These are phyloP conservation scores for Trichocladium uniseriatum DNA, from an alignment of 495 filamentous ascomycete genomes.

Conservation along the genomic window DNA sequence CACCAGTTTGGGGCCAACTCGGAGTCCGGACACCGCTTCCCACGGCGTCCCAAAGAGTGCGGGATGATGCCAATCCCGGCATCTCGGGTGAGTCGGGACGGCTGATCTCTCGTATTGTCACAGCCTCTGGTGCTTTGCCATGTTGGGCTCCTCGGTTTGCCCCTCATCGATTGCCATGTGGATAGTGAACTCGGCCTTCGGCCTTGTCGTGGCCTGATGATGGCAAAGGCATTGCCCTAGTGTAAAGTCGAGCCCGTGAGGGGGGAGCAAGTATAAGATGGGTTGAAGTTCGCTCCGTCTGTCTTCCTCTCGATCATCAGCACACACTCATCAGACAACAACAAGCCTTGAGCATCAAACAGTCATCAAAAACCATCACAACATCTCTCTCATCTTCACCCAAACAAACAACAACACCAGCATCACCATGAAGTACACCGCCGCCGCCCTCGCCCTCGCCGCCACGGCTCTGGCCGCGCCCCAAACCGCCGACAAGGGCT, in stretches of 20 bases:
- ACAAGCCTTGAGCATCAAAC: background rate
- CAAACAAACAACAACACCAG: conserved; percentile 2
- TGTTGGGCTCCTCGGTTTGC: background rate
- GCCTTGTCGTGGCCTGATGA: background rate
- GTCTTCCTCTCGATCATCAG: background rate
- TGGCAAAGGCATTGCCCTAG: background rate
- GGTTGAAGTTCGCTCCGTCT: background rate
- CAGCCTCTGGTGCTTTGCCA: background rate
- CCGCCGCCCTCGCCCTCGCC: conserved; percentile 11
- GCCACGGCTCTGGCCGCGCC: conserved; percentile 11
- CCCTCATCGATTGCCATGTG: background rate
- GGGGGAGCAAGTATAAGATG: conserved; percentile 4
- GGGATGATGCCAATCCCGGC: background rate
- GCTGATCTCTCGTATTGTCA: conserved; percentile 1
- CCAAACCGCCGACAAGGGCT: background rate
- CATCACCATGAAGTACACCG: conserved; percentile 12
- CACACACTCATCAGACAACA: background rate
- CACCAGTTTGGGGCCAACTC: no score
- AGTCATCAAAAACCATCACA: background rate
- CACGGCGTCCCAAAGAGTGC: background rate
- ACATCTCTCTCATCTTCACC: background rate
- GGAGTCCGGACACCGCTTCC: background rate
- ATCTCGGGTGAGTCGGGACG: background rate
- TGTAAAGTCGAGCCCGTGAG: background rate
- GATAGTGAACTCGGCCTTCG: background rate